Base-by-base conservation (phyloP, 768 basidiomycete species). In the Amanita jacksonii region DNA sequence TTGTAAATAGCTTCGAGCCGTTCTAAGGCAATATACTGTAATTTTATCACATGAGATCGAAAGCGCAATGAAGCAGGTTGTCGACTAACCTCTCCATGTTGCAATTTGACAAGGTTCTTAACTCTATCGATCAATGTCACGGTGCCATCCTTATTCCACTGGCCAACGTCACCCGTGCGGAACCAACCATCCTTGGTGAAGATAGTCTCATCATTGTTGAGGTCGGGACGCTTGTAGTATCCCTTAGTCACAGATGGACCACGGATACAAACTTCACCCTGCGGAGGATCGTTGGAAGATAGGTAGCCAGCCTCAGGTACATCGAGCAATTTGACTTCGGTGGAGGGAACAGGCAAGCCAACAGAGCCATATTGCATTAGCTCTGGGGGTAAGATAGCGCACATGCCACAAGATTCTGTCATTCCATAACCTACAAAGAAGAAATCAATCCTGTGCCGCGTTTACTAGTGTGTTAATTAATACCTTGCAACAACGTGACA, bases 351-450 rank as follows among this genome's bases (percentile, higher is more conserved):
- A 5, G 91, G 90, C n/a, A 88, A 69, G 13, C 94, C 94, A 36
- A 90, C 91, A 8, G 70, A 57, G 12, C 81, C 79, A 56, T 77
- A 84, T 34, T 74, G 74, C 74, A 84, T 75, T 48, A 81, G 62
- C 55, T 86, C 85, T 1, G 92, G 93, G 3, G 90, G 88, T 18
- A 96, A 71, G 50, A 98, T 75, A 20, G 79, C 72, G 56, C 83
- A 87, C 88, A 94, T 91, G 31, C 87, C 88, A 55, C 85, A 81
- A 1, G 88, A 82, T 58, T 98, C 94, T n/a, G 94, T 99, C 79
- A 98, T 81, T 25, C 94, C 93, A 56, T 93, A 94, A 41, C 88
- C 89, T 91, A 47, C 18, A 37, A 31, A 50, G 28, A 33, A 51
- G 20, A n/a, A n/a, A n/a, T n/a, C n/a, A n/a, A n/a, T n/a, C n/a